Percentiles rank a stretch among this genome's conserved stretches.
These are phyloP conservation scores for Leccinum imitatum DNA, from an alignment of 768 basidiomycete species.

Conservation along the genomic window DNA sequence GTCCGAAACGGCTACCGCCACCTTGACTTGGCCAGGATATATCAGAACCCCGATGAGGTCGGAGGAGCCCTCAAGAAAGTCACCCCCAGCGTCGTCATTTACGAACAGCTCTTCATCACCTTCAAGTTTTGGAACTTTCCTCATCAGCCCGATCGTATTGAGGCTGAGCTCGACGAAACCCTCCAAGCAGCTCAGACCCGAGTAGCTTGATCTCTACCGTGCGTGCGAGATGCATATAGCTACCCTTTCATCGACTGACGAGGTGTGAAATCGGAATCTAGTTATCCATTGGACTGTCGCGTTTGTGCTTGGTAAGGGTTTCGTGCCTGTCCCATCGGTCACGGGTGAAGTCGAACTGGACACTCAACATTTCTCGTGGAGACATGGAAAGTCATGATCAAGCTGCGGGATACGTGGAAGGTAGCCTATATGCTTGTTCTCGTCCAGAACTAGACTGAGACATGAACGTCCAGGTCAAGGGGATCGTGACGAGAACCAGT, in stretches of 20 bases:
- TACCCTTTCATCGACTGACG: slow-evolving; percentile 1
- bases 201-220: slow-evolving; percentile 83
- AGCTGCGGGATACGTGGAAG: slow-evolving; percentile 66
- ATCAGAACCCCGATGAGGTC: slow-evolving; percentile 64
- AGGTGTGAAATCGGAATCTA: slow-evolving; percentile 22
- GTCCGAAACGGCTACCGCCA: slow-evolving; percentile 78
- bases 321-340: slow-evolving; percentile 49
- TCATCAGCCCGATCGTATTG: slow-evolving; percentile 65
- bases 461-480: slow-evolving; percentile 46
- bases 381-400: slow-evolving; percentile 81
- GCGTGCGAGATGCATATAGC: slow-evolving; percentile 26
- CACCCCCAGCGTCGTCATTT: slow-evolving; percentile 72
- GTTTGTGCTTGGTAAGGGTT: slow-evolving; percentile 57
- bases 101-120: slow-evolving; percentile 79
- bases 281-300: slow-evolving; percentile 82
- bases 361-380: slow-evolving; percentile 56
- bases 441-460: not conserved
- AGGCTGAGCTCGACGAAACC: slow-evolving; percentile 74
- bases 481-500: slow-evolving; percentile 40
- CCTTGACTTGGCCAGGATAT: slow-evolving; percentile 80
- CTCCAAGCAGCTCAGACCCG: slow-evolving; percentile 67
- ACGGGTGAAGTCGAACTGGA: slow-evolving; percentile 55
- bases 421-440: slow-evolving; percentile 31
- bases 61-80: slow-evolving; percentile 74
- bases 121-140: slow-evolving; percentile 81